phyloP scores from a whole-genome alignment of 2,329 filamentous ascomycete species.

The Zasmidium cellare region DNA sequence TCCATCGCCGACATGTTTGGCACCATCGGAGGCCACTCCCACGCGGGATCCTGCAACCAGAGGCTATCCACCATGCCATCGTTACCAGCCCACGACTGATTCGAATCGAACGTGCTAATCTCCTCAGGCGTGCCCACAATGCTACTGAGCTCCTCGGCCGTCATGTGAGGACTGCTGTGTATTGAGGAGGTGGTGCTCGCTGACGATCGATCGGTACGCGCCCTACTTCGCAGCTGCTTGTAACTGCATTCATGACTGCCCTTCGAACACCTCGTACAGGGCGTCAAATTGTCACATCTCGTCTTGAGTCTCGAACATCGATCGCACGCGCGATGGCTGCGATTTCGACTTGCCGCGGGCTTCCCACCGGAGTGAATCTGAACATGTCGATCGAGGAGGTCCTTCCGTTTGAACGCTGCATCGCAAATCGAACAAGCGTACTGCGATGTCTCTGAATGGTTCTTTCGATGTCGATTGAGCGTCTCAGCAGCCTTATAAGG shows the following conservation, averaged over 20 bases:
- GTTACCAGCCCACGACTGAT: neutral
- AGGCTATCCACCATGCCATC: neutral
- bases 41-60: slow-evolving; percentile 9
- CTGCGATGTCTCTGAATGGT: slow-evolving; percentile 15
- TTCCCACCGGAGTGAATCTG: slow-evolving; percentile 18
- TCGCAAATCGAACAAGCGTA: slow-evolving; percentile 19
- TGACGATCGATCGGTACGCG: slow-evolving; percentile 14
- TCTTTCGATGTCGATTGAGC: slow-evolving; percentile 22
- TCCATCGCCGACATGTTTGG: neutral
- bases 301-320: slow-evolving; percentile 23
- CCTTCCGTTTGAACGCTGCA: slow-evolving; percentile 24
- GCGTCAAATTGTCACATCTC: slow-evolving; percentile 19
- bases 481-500: slow-evolving; percentile 24
- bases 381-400: slow-evolving; percentile 23
- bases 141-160: slow-evolving; percentile 1
- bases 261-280: slow-evolving; percentile 19
- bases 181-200: slow-evolving; percentile 7
- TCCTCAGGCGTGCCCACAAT: neutral
- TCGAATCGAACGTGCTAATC: neutral
- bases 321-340: slow-evolving; percentile 22
- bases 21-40: slow-evolving; percentile 9
- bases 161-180: slow-evolving; percentile 9
- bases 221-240: slow-evolving; percentile 14
- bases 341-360: slow-evolving; percentile 5
- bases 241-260: slow-evolving; percentile 19